Conservation (phyloP, 306 rosid genomes). For the Cucurbita ficifolia region DNA sequence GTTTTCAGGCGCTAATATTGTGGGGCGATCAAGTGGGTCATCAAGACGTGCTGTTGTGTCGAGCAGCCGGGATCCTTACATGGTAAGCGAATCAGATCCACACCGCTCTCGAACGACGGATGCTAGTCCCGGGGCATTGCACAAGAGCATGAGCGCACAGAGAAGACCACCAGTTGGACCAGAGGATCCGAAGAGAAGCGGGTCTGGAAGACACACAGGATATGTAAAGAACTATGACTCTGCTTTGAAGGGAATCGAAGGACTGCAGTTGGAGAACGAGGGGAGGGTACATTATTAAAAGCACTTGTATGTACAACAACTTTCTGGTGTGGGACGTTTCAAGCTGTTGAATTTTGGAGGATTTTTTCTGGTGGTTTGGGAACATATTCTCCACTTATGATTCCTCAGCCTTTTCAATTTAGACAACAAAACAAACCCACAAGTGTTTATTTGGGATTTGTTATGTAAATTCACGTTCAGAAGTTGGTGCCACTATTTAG, state of each 20-base stretch:
- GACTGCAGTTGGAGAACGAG: constrained; percentile 63
- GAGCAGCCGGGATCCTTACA: constrained; percentile 57
- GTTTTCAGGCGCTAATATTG: constrained; percentile 33
- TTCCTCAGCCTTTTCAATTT: neutral
- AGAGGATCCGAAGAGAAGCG: constrained; percentile 43
- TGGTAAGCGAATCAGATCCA: constrained; percentile 56
- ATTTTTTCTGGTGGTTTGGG: neutral
- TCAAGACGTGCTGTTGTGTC: constrained; percentile 77
- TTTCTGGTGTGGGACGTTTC: neutral
- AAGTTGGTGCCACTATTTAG: neutral
- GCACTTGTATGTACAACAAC: constrained; percentile 8
- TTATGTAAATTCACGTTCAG: neutral
- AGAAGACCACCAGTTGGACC: constrained; percentile 57
- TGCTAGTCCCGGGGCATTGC: constrained; percentile 59
- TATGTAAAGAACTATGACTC: constrained; percentile 54
- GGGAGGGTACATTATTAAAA: constrained; percentile 51
- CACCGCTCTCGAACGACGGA: constrained; percentile 46
- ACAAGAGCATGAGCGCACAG: constrained; percentile 50
- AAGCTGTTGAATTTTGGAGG: neutral
- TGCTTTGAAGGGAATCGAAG: constrained; percentile 65
- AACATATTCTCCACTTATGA: neutral
- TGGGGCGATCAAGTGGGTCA: constrained; percentile 75
- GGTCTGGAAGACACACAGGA: constrained; percentile 45
- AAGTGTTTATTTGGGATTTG: neutral
- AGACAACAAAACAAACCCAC: neutral